A percentile compares a stretch with the other conserved stretches of the same genome.
phyloP scores from a whole-genome alignment of 371 early-diverging fungal species.

The Mortierella sp. region DNA sequence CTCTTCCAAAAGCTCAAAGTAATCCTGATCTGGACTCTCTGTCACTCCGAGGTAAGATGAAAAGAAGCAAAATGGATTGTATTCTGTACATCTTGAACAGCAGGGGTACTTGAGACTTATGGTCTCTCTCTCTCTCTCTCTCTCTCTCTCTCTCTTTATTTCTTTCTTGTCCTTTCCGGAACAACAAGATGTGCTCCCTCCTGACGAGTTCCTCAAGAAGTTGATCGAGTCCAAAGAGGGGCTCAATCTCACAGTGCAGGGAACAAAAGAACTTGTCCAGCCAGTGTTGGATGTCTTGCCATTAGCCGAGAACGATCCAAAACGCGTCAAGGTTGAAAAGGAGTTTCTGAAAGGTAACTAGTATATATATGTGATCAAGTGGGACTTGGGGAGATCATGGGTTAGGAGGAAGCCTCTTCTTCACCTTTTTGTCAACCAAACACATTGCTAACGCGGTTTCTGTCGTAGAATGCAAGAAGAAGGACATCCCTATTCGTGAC shows the following conservation, averaged over 20 bases:
- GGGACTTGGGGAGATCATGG: too few species aligned
- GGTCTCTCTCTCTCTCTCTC: too few species aligned
- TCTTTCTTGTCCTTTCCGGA: neutral
- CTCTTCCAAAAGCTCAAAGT: neutral
- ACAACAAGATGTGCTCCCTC: constrained; percentile 34
- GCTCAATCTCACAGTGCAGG: constrained; percentile 10
- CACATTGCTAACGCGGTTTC: neutral
- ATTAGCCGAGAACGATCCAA: constrained; percentile 23
- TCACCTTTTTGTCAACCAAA: too few species aligned
- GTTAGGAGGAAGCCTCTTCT: too few species aligned
- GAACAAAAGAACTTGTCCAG: constrained; percentile 20
- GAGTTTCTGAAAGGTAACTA: constrained; percentile 21
- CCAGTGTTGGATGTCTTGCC: constrained; percentile 22
- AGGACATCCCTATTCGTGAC: constrained; percentile 5
- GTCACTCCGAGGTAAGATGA: constrained; percentile 23
- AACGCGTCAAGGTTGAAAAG: constrained; percentile 29
- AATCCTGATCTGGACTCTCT: constrained; percentile 15
- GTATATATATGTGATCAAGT: too few species aligned
- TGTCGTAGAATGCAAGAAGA: constrained; percentile 28
- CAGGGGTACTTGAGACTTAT: too few species aligned
- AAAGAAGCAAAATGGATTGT: neutral
- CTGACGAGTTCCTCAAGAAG: constrained; percentile 30
- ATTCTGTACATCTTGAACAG: too few species aligned
- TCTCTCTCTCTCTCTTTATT: neutral
- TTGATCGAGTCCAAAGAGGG: constrained; percentile 17